Evolutionary conservation across 169 alveolate genomes (phyloP).

Genomic region (Prorocentrum cordatum): DNA sequence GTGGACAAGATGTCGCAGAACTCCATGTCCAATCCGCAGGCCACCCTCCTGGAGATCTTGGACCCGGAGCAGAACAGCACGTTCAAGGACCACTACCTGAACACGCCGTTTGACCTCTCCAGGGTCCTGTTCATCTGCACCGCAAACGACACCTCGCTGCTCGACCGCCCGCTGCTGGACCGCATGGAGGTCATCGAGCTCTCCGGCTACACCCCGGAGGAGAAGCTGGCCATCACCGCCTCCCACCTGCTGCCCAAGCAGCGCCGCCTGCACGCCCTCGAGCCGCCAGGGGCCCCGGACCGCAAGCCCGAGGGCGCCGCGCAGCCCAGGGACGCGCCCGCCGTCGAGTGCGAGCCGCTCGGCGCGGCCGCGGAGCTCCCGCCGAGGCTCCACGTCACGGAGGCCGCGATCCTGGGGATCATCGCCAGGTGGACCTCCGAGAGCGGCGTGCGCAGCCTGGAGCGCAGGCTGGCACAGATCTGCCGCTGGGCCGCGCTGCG

Average conservation of each 20-base stretch:
- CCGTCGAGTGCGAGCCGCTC: not conserved
- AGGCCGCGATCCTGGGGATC: slow-evolving; percentile 9
- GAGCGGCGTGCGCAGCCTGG: slow-evolving; percentile 39
- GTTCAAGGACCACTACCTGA: slow-evolving; percentile 63
- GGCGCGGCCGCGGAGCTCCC: not conserved
- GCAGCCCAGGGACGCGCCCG: not conserved
- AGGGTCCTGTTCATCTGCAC: slow-evolving; percentile 43
- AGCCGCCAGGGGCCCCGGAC: not conserved
- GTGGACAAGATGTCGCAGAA: slow-evolving; percentile 51
- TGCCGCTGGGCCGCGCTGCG: slow-evolving; percentile 63
- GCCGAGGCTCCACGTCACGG: slow-evolving; percentile 19
- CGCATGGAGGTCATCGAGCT: slow-evolving; percentile 57
- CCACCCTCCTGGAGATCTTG: slow-evolving; percentile 24
- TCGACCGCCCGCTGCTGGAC: slow-evolving; percentile 24
- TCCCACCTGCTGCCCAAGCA: slow-evolving; percentile 60
- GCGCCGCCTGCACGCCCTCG: slow-evolving; percentile 11
- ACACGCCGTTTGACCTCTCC: slow-evolving; percentile 43
- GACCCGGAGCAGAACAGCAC: slow-evolving; percentile 49
- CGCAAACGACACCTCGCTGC: slow-evolving; percentile 29
- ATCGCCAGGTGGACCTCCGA: slow-evolving; percentile 55
- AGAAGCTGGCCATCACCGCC: slow-evolving; percentile 42
- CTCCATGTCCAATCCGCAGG: slow-evolving; percentile 45
- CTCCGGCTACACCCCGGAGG: slow-evolving; percentile 38
- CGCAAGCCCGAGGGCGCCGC: not conserved
- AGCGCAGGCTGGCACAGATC: slow-evolving; percentile 47